Evolutionary conservation across 495 filamentous ascomycete species (phyloP).

Genomic region (Penicillium chermesinum): DNA sequence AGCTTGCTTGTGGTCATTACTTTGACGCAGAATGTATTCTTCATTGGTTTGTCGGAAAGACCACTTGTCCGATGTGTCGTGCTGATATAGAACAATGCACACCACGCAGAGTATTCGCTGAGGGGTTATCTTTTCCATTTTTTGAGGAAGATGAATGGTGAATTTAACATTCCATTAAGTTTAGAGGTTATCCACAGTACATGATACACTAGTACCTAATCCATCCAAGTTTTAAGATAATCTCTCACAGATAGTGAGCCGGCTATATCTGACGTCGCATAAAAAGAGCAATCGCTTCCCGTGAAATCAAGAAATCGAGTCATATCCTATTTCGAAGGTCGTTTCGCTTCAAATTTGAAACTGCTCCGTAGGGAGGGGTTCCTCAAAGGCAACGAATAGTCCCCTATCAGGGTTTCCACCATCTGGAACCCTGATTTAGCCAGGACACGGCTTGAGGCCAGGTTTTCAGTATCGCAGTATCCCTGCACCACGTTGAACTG

Average conservation of each 20-base stretch:
- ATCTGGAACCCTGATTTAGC: slow-evolving; percentile 17
- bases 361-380: slow-evolving; percentile 7
- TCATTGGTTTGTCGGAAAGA: neutral
- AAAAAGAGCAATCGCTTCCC: no score
- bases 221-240: no score
- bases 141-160: no score
- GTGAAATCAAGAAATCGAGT: no score
- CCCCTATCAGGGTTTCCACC: slow-evolving; percentile 10
- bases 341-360: slow-evolving; percentile 1
- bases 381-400: slow-evolving; percentile 21
- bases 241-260: no score
- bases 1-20: neutral
- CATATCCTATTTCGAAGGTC: no score
- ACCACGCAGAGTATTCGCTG: neutral
- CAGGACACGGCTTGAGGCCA: slow-evolving; percentile 15
- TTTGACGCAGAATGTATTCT: neutral
- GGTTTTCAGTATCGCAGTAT: slow-evolving; percentile 17
- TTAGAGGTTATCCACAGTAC: no score
- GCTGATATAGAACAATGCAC: neutral
- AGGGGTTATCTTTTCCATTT: neutral
- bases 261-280: no score
- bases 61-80: neutral
- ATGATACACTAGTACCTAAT: no score
- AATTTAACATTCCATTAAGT: no score
- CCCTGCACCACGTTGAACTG: slow-evolving; percentile 15